Base-by-base conservation (phyloP, 495 filamentous ascomycete species). In the Clohesyomyces aquaticus region DNA sequence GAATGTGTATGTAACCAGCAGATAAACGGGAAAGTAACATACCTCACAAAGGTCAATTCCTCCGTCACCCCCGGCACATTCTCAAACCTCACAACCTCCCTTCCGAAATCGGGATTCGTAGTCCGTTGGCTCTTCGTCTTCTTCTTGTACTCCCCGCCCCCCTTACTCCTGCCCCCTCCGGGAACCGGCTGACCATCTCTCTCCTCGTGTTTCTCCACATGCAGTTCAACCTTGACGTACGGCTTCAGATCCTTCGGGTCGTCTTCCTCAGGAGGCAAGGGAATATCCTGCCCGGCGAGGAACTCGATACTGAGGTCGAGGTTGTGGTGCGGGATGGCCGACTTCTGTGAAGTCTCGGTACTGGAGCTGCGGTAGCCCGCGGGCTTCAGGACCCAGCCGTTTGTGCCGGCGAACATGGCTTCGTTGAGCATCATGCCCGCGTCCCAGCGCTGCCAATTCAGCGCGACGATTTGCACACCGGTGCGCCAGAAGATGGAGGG, bases 401-500 rank as follows among this genome's bases (percentile, higher is more conserved):
- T 80, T 1, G 88, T 88, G 11, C 87, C 88, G 3, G 82, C 81
- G 72, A 98, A 98, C 91, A 97, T 93, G 59, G 84, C 93, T 69
- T 91, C 85, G 70, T 96, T 96, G 0, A 96, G 82, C 93, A 97
- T 97, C 88, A 91, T 95, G 12, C 91, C 93, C 59, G 88, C 86
- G 70, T 97, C 93, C 70, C 86, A 85, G 56, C 86, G 87, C 69
- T 98, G 93, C 93, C 93, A 98, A 75, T 97, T 98, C 42, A 97
- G 79, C 1, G 93, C 93, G 0, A 95, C 91, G 46, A 96, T 87
- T 76, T 98, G 93, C 3, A 94, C 89, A 10, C 93, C 93, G 61
- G 89, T 87, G 2, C 89, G 80, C 93, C 93, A 97, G 78, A 91
- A 93, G 29, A 85, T 77, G 1, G 83, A 80, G 0, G 93, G 92